phyloP scores from a whole-genome alignment of 129 eudicot species.

The Pittosporum tobira region DNA sequence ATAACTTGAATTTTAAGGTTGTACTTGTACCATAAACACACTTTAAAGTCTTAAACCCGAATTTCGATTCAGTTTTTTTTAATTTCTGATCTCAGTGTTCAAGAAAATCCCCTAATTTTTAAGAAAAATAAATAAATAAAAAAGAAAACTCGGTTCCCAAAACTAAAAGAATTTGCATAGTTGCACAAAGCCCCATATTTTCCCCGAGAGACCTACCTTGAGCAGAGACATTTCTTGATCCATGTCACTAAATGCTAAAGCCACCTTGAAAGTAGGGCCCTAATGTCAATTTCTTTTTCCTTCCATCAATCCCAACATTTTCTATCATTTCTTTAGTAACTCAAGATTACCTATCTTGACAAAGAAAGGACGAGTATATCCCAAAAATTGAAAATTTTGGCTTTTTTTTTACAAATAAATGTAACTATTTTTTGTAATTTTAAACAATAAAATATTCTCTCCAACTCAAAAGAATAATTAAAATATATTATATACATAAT shows the following conservation, averaged over 20 bases:
- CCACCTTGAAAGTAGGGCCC: not conserved
- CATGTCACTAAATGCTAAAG: not conserved
- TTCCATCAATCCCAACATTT: conserved; percentile 2
- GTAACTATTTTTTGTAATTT: no score
- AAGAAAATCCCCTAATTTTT: not conserved
- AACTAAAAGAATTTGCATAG: not conserved
- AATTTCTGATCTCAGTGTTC: no score
- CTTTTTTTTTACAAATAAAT: no score
- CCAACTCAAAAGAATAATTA: no score
- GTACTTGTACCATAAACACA: no score
- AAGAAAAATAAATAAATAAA: not conserved
- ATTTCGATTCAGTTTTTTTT: no score
- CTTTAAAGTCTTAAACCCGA: no score
- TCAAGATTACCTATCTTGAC: not conserved
- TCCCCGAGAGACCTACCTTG: not conserved
- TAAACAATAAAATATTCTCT: no score
- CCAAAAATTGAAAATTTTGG: no score
- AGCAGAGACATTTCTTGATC: conserved; percentile 4
- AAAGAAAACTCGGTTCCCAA: not conserved
- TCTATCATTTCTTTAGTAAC: no score
- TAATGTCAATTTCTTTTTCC: not conserved
- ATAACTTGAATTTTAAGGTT: no score
- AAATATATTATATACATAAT: no score
- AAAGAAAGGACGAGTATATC: conserved; percentile 16
- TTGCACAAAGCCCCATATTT: not conserved